Evolutionary conservation across 2,329 filamentous ascomycete species (phyloP).

Genomic region (Fusarium duplospermum): DNA sequence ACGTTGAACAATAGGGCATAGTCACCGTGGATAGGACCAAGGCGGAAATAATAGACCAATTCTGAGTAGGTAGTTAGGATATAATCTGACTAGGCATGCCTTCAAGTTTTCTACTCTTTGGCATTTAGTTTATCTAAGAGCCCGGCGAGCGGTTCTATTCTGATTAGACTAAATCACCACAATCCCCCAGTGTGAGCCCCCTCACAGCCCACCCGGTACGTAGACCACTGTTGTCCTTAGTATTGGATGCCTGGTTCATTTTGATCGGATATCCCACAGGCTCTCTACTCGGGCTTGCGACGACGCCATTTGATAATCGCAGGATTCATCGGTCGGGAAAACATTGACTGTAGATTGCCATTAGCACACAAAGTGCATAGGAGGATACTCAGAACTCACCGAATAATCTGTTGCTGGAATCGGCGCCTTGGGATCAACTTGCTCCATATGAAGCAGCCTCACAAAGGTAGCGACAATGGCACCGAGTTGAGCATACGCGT

Average conservation of each 20-base stretch:
- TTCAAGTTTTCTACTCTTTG: background rate
- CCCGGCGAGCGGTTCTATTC: background rate
- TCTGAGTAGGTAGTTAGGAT: background rate
- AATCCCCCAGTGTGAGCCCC: background rate
- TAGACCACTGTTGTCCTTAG: background rate
- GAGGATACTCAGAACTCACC: slow-evolving; percentile 49
- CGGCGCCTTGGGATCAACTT: slow-evolving; percentile 64
- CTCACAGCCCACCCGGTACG: background rate
- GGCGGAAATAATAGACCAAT: background rate
- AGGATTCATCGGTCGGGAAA: slow-evolving; percentile 40
- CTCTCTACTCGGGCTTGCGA: background rate
- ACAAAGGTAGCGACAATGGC: slow-evolving; percentile 84
- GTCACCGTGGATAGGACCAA: background rate
- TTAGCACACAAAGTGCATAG: background rate
- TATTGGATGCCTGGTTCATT: background rate
- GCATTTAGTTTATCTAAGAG: background rate
- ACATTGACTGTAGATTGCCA: slow-evolving; percentile 26
- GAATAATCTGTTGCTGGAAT: slow-evolving; percentile 73
- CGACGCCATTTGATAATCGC: slow-evolving; percentile 32
- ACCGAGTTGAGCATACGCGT: slow-evolving; percentile 90
- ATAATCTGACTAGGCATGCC: rapidly evolving
- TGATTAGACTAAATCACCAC: background rate
- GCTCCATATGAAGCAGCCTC: slow-evolving; percentile 76
- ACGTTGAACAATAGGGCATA: background rate
- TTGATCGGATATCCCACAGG: background rate